A percentile compares a stretch with the other conserved stretches of the same genome.
Evolutionary conservation across 2,329 filamentous ascomycete genomes (phyloP).

Genomic region (Colletotrichum camelliae): DNA sequence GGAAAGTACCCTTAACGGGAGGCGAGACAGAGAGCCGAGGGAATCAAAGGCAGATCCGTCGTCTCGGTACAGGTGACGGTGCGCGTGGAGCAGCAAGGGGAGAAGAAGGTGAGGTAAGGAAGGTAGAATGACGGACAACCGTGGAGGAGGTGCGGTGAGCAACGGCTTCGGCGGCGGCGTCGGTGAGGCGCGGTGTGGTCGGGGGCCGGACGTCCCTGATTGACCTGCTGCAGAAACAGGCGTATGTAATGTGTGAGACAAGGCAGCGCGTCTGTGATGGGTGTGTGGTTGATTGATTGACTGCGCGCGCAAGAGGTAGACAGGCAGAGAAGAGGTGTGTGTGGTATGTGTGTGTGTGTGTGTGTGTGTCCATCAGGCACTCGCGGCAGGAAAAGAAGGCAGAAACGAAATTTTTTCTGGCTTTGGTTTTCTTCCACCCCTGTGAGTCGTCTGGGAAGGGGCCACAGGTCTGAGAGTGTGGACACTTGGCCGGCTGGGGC

Average conservation of each 20-base stretch:
- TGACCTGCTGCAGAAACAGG: not conserved
- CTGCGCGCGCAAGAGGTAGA: not conserved
- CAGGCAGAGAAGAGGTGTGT: not conserved
- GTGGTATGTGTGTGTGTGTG: not conserved
- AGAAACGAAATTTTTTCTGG: constrained; percentile 10
- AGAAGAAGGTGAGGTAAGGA: not conserved
- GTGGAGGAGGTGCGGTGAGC: not conserved
- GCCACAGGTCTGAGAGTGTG: constrained; percentile 4
- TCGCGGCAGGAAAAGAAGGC: not conserved
- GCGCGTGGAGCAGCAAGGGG: constrained; percentile 19
- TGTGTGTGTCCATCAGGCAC: constrained; percentile 4
- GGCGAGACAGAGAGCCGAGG: not conserved
- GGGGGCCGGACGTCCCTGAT: not conserved
- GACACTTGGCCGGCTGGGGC: not conserved
- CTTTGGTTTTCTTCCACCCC: not conserved
- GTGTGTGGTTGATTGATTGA: not conserved
- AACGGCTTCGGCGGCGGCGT: not conserved
- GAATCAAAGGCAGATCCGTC: not conserved
- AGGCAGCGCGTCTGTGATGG: not conserved
- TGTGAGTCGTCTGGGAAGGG: not conserved
- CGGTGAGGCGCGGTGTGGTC: not conserved
- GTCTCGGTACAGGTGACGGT: not conserved
- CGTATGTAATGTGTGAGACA: not conserved
- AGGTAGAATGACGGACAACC: not conserved
- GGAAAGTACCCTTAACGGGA: not conserved